Evolutionary conservation across 2,329 filamentous ascomycete species (phyloP), one percentile per base, ranked within the genome.

Genomic region (Acrocalymma vagum): DNA sequence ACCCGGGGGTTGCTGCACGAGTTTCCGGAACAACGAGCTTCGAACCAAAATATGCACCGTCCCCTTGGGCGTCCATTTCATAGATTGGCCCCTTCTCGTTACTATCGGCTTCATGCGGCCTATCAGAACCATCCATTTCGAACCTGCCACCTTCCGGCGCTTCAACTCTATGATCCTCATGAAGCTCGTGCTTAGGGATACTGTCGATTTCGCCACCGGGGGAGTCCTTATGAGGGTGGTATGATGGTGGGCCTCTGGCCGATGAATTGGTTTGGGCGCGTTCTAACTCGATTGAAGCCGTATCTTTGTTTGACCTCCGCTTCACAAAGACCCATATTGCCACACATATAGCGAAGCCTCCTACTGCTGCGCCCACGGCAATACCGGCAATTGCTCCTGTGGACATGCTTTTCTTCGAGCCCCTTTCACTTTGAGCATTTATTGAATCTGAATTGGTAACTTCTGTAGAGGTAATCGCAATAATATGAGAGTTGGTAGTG

Each of bases 31-130:
- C 20, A 4, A 34, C 29, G n/a, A 48, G 35, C 5, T 28, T 30
- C n/a, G 40, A 25, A 3, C 31, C 31, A 10, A 21, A 17, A 21
- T 17, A 21, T 24, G 18, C 31, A 6, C 30, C 37, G 29, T 41
- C 29, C 9, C 14, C 10, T 10, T 29, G 33, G 11, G 48, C 45
- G 32, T 49, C 48, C 48, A 49, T 40, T 33, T 52, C 48, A 25
- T 45, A 31, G 9, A 45, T 14, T 15, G 11, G 17, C 20, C 18
- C 24, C 20, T 18, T 38, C 24, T 42, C 31, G 6, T 14, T 18
- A 10, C 34, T 38, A 10, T 35, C 42, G 6, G 24, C 31, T 34
- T 52, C 45, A 9, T 28, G n/a, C 10, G 36, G 38, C 13, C 24
- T 29, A 4, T 29, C 21, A 2, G 21, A 14, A 9, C 38, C 45